Conservation (phyloP, 2,329 filamentous ascomycete genomes). For the Dactylonectria estremocensis region DNA sequence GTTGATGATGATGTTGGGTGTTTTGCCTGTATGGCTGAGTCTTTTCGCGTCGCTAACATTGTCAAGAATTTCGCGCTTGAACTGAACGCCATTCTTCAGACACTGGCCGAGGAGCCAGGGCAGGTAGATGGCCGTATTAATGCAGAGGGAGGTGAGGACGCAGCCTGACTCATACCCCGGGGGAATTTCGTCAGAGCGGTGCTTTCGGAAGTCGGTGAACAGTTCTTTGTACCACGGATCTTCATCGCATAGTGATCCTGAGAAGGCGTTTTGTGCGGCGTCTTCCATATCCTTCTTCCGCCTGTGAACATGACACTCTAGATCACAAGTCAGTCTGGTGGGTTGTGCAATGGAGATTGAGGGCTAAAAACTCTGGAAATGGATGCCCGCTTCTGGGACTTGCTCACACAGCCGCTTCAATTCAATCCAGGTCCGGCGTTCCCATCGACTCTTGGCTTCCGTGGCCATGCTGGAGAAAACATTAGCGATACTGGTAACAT, state of each 20-base stretch:
- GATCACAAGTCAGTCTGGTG: neutral
- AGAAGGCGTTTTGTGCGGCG: too few relatives aligned
- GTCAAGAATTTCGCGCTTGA: slow-evolving; percentile 66
- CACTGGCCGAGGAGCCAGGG: slow-evolving; percentile 79
- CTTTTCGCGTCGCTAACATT: slow-evolving; percentile 74
- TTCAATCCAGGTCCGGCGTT: slow-evolving; percentile 69
- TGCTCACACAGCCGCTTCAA: slow-evolving; percentile 72
- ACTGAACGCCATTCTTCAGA: slow-evolving; percentile 70
- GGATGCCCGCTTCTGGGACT: slow-evolving; percentile 82
- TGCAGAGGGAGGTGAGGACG: slow-evolving; percentile 80
- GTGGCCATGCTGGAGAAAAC: slow-evolving; percentile 33
- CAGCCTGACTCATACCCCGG: slow-evolving; percentile 78
- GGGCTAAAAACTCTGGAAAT: slow-evolving; percentile 74
- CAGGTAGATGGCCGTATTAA: slow-evolving; percentile 81
- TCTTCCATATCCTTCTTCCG: slow-evolving; percentile 73
- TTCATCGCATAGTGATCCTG: slow-evolving; percentile 51
- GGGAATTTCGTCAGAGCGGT: slow-evolving; percentile 67
- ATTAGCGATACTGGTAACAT: neutral
- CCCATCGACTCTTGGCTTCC: slow-evolving; percentile 70
- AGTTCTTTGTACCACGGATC: slow-evolving; percentile 82
- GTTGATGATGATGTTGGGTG: slow-evolving; percentile 76
- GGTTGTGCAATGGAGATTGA: too few relatives aligned
- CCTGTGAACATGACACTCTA: slow-evolving; percentile 48
- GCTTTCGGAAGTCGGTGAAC: slow-evolving; percentile 77
- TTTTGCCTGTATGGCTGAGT: slow-evolving; percentile 68